phyloP scores from a whole-genome alignment of 345 rosid species.

The Cardamine occulta region DNA sequence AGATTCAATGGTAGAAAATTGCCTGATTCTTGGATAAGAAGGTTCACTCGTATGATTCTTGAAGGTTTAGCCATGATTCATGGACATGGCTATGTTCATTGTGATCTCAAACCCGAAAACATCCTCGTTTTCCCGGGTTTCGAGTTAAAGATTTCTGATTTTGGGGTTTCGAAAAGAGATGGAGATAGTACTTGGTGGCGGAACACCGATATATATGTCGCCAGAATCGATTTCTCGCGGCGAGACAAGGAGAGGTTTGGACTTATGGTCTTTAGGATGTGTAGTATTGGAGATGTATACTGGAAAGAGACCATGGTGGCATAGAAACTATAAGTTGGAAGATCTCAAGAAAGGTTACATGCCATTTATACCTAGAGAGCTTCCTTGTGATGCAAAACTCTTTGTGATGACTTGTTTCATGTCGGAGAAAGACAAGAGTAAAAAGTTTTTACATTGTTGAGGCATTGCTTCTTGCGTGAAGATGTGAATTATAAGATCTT shows the following conservation, averaged over 20 bases:
- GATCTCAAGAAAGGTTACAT: not conserved
- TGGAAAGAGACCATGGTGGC: not conserved
- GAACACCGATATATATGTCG: not conserved
- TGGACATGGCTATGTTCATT: conserved; percentile 21
- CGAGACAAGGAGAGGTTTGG: conserved; percentile 1
- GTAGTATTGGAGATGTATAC: conserved; percentile 11
- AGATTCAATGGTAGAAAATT: conserved; percentile 30
- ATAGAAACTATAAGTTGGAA: not conserved
- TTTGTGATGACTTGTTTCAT: conserved; percentile 1
- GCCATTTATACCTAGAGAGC: conserved; percentile 1
- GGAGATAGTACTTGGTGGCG: not conserved
- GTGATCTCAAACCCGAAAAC: conserved; percentile 48
- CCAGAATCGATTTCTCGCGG: not conserved
- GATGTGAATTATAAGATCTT: not conserved
- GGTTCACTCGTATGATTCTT: conserved; percentile 40
- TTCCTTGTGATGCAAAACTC: conserved; percentile 14
- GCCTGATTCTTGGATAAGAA: conserved; percentile 41
- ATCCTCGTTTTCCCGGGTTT: conserved; percentile 27
- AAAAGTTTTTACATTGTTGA: not conserved
- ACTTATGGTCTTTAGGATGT: conserved; percentile 6
- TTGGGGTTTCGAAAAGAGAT: not conserved
- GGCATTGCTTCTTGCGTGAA: conserved; percentile 8
- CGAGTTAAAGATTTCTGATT: conserved; percentile 1
- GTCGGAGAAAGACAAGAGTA: not conserved
- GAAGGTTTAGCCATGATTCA: conserved; percentile 43